Percentiles rank a stretch among this genome's conserved stretches.
phyloP scores from a whole-genome alignment of 2,329 filamentous ascomycete species.

The Hypoxylon sp. region DNA sequence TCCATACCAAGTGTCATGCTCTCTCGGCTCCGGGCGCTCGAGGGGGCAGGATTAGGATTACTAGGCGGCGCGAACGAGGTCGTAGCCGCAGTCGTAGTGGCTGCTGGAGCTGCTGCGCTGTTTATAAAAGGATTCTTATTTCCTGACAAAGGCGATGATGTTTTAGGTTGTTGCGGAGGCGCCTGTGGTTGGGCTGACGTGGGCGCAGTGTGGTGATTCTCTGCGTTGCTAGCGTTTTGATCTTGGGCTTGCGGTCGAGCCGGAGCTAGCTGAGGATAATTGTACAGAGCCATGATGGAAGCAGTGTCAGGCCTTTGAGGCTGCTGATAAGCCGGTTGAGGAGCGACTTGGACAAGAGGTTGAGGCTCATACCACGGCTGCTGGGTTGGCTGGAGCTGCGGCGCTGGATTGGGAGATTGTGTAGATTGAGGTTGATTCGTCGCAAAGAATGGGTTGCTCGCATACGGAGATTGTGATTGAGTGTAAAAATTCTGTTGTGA shows the following conservation, averaged over 20 bases:
- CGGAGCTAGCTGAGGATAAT: constrained; percentile 67
- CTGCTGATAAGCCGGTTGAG: constrained; percentile 39
- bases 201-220: constrained; percentile 44
- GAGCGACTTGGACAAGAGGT: constrained; percentile 43
- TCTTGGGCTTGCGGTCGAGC: constrained; percentile 51
- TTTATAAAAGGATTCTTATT: constrained; percentile 71
- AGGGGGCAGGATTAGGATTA: constrained; percentile 43
- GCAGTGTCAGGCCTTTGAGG: constrained; percentile 74
- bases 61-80: constrained; percentile 46
- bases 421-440: constrained; percentile 48
- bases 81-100: constrained; percentile 45
- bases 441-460: constrained; percentile 54
- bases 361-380: constrained; percentile 45
- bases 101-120: constrained; percentile 44
- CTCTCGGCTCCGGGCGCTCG: constrained; percentile 72
- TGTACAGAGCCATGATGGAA: constrained; percentile 82
- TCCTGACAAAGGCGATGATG: constrained; percentile 55
- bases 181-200: constrained; percentile 46
- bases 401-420: constrained; percentile 40
- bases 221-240: constrained; percentile 44
- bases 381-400: constrained; percentile 38
- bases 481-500: constrained; percentile 55
- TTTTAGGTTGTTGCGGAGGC: constrained; percentile 48
- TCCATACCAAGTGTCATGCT: constrained; percentile 76
- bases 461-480: constrained; percentile 49